These are phyloP conservation scores for Trichophyton rubrum DNA, from an alignment of 2,329 filamentous ascomycete species.

Conservation along the genomic window DNA sequence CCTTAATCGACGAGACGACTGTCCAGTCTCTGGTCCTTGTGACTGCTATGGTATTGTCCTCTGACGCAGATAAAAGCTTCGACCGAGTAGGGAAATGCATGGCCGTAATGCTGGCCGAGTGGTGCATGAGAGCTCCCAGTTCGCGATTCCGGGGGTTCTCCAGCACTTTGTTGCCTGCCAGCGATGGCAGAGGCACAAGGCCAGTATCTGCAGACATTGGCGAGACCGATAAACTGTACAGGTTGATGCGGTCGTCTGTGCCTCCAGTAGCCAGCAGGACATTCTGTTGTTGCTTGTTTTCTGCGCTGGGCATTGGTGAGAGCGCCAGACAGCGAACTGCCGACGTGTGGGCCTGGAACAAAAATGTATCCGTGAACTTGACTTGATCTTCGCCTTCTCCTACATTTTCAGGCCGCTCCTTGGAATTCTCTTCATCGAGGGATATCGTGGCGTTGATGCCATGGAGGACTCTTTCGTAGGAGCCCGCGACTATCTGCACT, in stretches of 20 bases:
- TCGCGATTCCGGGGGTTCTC: conserved; percentile 82
- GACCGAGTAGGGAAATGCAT: conserved; percentile 72
- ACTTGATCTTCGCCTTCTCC: conserved; percentile 27
- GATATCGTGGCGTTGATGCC: conserved; percentile 62
- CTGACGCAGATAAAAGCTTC: conserved; percentile 76
- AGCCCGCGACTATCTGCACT: conserved; percentile 85
- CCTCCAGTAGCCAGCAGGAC: conserved; percentile 81
- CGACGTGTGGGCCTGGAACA: conserved; percentile 87
- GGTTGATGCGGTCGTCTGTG: conserved; percentile 87
- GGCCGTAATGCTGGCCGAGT: conserved; percentile 66
- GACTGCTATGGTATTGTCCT: conserved; percentile 85
- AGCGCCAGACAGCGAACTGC: conserved; percentile 81
- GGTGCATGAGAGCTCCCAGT: conserved; percentile 74
- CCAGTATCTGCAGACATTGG: conserved; percentile 45
- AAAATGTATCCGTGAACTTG: conserved; percentile 79
- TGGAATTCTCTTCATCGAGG: conserved; percentile 4
- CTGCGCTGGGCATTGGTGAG: conserved; percentile 55
- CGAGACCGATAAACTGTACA: conserved; percentile 72
- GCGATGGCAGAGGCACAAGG: conserved; percentile 49
- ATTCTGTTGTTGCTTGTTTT: conserved; percentile 52
- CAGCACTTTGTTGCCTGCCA: conserved; percentile 60
- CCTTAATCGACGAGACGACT: conserved; percentile 75
- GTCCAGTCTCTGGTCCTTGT: conserved; percentile 82
- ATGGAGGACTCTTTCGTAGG: conserved; percentile 86
- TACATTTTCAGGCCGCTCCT: conserved; percentile 2